Base-by-base conservation (phyloP, 2,329 filamentous ascomycete species). In the Aspergillus neoniger region DNA sequence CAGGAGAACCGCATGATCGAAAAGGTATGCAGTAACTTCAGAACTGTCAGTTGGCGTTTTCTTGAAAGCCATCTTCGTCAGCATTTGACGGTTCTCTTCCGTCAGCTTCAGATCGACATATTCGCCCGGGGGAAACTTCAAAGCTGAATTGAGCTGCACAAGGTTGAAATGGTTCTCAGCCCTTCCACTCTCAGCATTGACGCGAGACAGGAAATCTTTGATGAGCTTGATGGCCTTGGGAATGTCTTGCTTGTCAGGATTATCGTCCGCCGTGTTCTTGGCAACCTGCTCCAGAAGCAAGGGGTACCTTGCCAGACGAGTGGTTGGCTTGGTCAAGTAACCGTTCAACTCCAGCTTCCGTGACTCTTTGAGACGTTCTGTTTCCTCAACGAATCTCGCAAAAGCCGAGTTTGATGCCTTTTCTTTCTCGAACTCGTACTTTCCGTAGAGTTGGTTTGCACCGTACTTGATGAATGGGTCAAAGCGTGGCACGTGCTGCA, bases 351-450 rank as follows among this genome's bases (percentile, higher is more conserved):
- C 95, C 50, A 99, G 83, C 78, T 99, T 99, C 65, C 95, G 87
- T 5, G 94, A 98, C 76, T 99, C 95, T 76, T 97, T 97, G 68
- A 96, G 86, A 60, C 95, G 85, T 77, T 99, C 95, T 5, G 96
- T 96, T 75, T 98, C 93, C 66, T 99, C 95, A 25, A 98, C 95
- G 69, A 98, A 97, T 70, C 90, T 91, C 55, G 89, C 82, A 75
- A 99, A 99, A 43, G 86, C 86, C 1, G 88, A 85, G 70, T 99
- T 99, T 59, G 88, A 85, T 15, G 90, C 89, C 69, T 95, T 91
- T 79, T 99, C 95, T 70, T 95, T 95, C 77, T 99, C 95, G 74
- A 98, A 99, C 73, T 97, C 95, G 72, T 94, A 97, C 76, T 99
- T 98, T 68, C 91, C 95, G 75, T 96, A 96, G 50, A 99, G 82